Evolutionary conservation across 305 asterid species (phyloP).

Genomic region (Fraxinus xanthoxyloides): DNA sequence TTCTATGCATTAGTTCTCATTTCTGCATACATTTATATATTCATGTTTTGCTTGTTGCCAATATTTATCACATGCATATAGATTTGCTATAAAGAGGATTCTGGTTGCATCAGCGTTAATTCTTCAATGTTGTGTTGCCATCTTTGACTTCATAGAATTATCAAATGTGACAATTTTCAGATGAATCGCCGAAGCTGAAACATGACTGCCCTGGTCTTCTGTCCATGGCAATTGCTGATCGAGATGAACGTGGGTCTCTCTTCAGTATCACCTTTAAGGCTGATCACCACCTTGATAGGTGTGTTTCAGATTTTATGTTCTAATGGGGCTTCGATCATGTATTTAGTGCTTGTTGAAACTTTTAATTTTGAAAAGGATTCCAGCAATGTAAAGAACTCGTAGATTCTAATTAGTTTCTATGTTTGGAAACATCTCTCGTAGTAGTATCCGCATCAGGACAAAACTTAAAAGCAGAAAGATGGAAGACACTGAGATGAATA

Average conservation of each 20-base stretch:
- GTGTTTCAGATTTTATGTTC: slow-evolving; percentile 22
- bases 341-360: not conserved
- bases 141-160: not conserved
- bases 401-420: not conserved
- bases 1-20: not conserved
- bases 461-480: not conserved
- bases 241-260: slow-evolving; percentile 84
- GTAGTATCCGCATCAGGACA: not conserved
- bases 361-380: not conserved
- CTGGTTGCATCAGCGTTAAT: not conserved
- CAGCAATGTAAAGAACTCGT: not conserved
- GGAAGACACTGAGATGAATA: not conserved
- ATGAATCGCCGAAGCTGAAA: slow-evolving; percentile 74
- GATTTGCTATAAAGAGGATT: not conserved
- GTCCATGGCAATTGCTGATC: slow-evolving; percentile 90
- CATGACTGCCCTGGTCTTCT: slow-evolving; percentile 89
- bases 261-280: slow-evolving; percentile 80
- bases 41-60: not conserved
- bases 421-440: not conserved
- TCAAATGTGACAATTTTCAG: slow-evolving; percentile 42
- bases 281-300: slow-evolving; percentile 97
- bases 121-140: not conserved
- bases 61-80: not conserved
- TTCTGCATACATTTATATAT: not conserved
- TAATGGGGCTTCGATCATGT: slow-evolving; percentile 9